Evolutionary conservation across 2,329 filamentous ascomycete genomes (phyloP), one percentile per base, ranked within the genome.

Genomic region (Metarhizium humberi): DNA sequence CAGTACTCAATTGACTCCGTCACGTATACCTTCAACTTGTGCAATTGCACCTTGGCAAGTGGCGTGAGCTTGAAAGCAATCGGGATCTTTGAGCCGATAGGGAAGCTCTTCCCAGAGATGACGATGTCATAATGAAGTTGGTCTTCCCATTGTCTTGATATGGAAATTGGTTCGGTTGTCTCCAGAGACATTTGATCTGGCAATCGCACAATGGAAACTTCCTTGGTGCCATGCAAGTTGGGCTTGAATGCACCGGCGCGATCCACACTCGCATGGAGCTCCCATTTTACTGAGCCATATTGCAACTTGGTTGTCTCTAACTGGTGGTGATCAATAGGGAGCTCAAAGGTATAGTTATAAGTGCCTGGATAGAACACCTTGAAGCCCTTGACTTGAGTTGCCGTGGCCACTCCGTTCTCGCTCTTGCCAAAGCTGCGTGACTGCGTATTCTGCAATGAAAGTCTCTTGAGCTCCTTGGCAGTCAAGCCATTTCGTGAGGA

Each of bases 111-210:
- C 54, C 92, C 92, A 1, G 91, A 96, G 54, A 96, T 95, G 67
- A 96, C 86, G 62, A 96, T 96, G 64, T 96, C 92, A 72, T 96
- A 96, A 65, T 95, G 90, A 36, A 96, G 76, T 66, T 96, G 92
- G 62, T 96, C 91, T 67, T 96, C 92, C 92, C 92, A 96, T 59
- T 90, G 91, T 20, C 92, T 80, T 60, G 88, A 92, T 65, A 96
- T 96, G 11, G 91, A 92, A 63, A 96, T 96, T 3, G 92, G 92
- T 67, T 96, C 92, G 30, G 91, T 87, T 69, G 90, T 90, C 69
- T 96, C 92, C 29, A 96, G 76, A 0, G 91, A 96, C 49, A 91
- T 82, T 70, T 95, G 90, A 51, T 92, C 84, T 0, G 92, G 92
- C 3, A 94, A 85, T 48, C 92, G 86, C 53, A 96, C 90, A 50